Evolutionary conservation across 768 basidiomycete species (phyloP), one percentile per base, ranked within the genome.

Genomic region (Mycena vitilis): DNA sequence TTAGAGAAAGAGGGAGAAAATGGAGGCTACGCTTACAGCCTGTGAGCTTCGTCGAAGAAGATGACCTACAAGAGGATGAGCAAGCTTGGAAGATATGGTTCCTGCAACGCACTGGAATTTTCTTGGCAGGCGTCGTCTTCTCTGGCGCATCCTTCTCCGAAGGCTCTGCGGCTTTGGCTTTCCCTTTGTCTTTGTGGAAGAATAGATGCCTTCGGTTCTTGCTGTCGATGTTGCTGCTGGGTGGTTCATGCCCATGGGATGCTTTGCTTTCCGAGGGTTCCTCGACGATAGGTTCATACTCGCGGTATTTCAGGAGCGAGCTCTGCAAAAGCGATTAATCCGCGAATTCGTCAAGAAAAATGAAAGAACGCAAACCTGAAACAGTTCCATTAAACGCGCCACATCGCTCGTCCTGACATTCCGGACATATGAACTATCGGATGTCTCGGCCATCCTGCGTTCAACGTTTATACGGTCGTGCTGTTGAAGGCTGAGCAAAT

Each of bases 41-140:
- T 93, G 75, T 95, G 94, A 2, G 93, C 92, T 76, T 95, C 94
- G 70, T 95, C 94, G 68, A 95, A 88, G 75, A 95, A 92, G 65
- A 95, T 85, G 15, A 86, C 81, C 85, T 86, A 67, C 2, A 53
- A 36, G 42, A n/a, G 5, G 9, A 54, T 52, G 34, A 49, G 18
- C 15, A 16, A 49, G 30, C 15, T 42, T 57, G 2, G 18, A 38
- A 15, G 45, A 15, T 58, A 45, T 22, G 34, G n/a, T 9, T 8
- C n/a, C 13, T 58, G 42, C 49, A 23, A 70, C 80, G 47, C 63
- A 92, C 91, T 1, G 92, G 92, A 75, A 91, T 87, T 79, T 88
- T 91, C 83, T 95, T 95, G 65, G 68, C 49, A 15, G 78, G 80
- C 64, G 79, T 79, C 51, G 77, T 73, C 38, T 77, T 79, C 60